Evolutionary conservation across 352 stramenopile genomes (phyloP), one percentile per base, ranked within the genome.

Genomic region (Pythium rhizo-oryzae): DNA sequence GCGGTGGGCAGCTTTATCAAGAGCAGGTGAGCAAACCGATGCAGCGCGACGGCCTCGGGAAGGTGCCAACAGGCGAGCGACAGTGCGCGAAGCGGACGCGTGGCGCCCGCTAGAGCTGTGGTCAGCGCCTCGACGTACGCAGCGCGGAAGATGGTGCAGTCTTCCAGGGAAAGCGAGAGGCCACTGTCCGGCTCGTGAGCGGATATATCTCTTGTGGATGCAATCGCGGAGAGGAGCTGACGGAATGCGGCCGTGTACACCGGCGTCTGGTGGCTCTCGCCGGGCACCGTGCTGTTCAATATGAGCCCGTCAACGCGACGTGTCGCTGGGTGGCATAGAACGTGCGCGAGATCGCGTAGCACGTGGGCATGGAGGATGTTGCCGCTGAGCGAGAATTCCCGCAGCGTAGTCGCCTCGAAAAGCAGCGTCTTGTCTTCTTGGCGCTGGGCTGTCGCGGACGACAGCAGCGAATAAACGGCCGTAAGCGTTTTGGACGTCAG

Each of bases 31-130:
- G 39, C 28, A 30, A 63, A 54, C 8, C 41, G 56, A 16, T 23
- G 4, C 9, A 54, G 23, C 15, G 41, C 16, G 7, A n/a, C 13
- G 18, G 8, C 9, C 8, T 54, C 25, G 23, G 24, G 24, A 16
- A 63, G 23, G 21, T 52, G 39, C 56, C 56, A 63, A 19, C 43
- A 54, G 12, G 56, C 56, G 7, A 63, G 25, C 2, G 56, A 63
- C 9, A 63, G 56, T 18, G 8, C 15, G 9, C 56, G 56, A 4
- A 63, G 18, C 1, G 56, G 56, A n/a, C 56, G 56, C 11, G 23
- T 44, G 2, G 56, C 56, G 4, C 39, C 21, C 16, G 16, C 6
- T 0, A 63, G 18, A 2, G 43, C 43, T 8, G 13, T 13, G 1
- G 39, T 18, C 8, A 63, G 23, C n/a, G 43, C 43, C 11, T 28